Base-by-base conservation (phyloP, 208 protist genomes). In the Acanthamoeba castellanii region DNA sequence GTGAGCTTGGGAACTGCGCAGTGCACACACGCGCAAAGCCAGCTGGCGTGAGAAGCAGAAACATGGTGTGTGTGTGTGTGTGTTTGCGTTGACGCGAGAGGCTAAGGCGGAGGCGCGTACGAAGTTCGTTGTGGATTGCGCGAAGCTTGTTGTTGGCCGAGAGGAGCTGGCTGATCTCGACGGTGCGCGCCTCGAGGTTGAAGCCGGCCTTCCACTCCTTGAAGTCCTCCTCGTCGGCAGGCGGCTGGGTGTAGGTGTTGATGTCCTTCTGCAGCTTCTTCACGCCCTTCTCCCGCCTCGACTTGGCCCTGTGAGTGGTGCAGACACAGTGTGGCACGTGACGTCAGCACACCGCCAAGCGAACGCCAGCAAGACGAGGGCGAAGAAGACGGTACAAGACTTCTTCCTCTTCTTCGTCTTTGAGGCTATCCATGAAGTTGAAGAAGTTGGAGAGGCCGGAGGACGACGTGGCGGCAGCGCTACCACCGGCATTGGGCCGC, bases 261-360 rank as follows among this genome's bases (percentile, higher is more conserved):
- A 91, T 72, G 61, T 91, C 85, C 52, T 91, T 91, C n/a, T 91
- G 85, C 52, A 91, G 85, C 32, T 66, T 72, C 85, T 91, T 91
- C n/a, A 91, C 32, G 22, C 52, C 8, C 52, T 91, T 91, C 42
- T 91, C 85, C 20, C 85, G 52, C 61, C 85, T 14, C 11, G 59
- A 74, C 85, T 91, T 91, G 30, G 61, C 52, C 76, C 76, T 74
- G 85, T 4, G 25, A 9, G 11, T 3, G 45, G 37, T 27, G 13
- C 7, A 30, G 42, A n/a, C n/a, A n/a, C n/a, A n/a, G n/a, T n/a
- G n/a, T n/a, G n/a, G n/a, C n/a, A n/a, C n/a, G n/a, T n/a, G n/a
- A n/a, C n/a, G n/a, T n/a, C n/a, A n/a, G n/a, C n/a, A n/a, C n/a
- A n/a, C n/a, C n/a, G n/a, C n/a, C n/a, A n/a, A n/a, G n/a, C n/a